Base-by-base conservation (phyloP, 2,329 filamentous ascomycete species). In the Cladosporium sp. region DNA sequence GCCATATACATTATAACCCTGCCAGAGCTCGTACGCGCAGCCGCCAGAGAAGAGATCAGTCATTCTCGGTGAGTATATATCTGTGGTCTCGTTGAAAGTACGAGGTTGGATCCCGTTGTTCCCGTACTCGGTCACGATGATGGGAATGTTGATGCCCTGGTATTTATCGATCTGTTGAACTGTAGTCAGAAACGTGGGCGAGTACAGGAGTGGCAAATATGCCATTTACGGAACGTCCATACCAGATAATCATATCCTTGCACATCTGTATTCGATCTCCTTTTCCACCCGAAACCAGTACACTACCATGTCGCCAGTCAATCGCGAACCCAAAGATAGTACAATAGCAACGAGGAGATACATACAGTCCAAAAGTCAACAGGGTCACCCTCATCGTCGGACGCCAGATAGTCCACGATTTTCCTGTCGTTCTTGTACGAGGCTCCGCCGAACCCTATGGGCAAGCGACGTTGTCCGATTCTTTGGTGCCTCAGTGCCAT, bases 1-100 rank as follows among this genome's bases (percentile, higher is more conserved):
- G n/a, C 61, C 60, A 24, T 59, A 63, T 4, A 3, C 3, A 39
- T 60, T 61, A 1, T 17, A 7, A 13, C 12, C 22, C 6, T 58
- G 45, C 19, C 28, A 56, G 8, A 63, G 48, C n/a, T 63, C 40
- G 20, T 63, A 63, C 1, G 59, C 44, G 22, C 61, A 63, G 2
- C 61, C 57, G 24, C 61, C 61, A 24, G 61, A 63, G 32, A 63
- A 60, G 5, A 59, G 51, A 19, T 24, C 22, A 8, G 42, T 49
- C 58, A 62, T 62, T 2, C 28, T 19, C 4, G 42, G 47, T 7
- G 60, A 59, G 37, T 53, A 60, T 2, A 63, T 44, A 2, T 36
- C 49, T 32, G 25, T 50, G 20, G 56, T 61, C 19, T 61, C 57
- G 17, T 52, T 3, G 40, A 61, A 55, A 3, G 39, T 32, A 24